A percentile compares a stretch with the other conserved stretches of the same genome.
Evolutionary conservation across 2,329 filamentous ascomycete species (phyloP).

Genomic region (Hymenotorrendiella dingleyae): DNA sequence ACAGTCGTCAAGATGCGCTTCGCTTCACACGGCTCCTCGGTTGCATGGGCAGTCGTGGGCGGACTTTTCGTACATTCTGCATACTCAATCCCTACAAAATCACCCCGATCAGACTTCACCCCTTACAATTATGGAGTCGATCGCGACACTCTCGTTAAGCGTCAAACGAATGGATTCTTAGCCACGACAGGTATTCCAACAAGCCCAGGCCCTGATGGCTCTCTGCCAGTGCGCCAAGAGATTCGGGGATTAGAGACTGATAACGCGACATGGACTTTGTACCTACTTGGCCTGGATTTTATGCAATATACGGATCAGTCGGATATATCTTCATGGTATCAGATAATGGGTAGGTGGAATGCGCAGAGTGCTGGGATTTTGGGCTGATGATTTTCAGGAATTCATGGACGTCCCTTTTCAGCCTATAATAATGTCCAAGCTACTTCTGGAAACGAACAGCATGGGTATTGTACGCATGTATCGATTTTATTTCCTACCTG

Average conservation of each 20-base stretch:
- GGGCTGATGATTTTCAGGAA: constrained; percentile 13
- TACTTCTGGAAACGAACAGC: constrained; percentile 12
- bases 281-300: constrained; percentile 24
- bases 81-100: constrained; percentile 2
- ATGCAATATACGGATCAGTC: constrained; percentile 21
- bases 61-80: background rate
- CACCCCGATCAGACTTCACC: background rate
- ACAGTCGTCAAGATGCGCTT: constrained; percentile 1
- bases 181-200: constrained; percentile 16
- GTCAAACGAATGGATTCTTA: constrained; percentile 10
- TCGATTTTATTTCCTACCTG: constrained; percentile 34
- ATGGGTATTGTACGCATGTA: constrained; percentile 26
- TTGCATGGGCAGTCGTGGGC: background rate
- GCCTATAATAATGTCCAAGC: constrained; percentile 20
- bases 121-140: constrained; percentile 21
- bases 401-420: constrained; percentile 25
- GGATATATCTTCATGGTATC: constrained; percentile 25
- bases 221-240: constrained; percentile 20
- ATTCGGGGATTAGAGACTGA: constrained; percentile 23
- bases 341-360: constrained; percentile 19
- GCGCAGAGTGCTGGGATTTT: background rate
- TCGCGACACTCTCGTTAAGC: constrained; percentile 10
- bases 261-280: constrained; percentile 23
- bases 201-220: constrained; percentile 16
- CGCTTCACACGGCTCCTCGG: background rate